These are phyloP conservation scores for Juncus effusus DNA, from an alignment of 176 grass and related monocot genomes.

Conservation along the genomic window DNA sequence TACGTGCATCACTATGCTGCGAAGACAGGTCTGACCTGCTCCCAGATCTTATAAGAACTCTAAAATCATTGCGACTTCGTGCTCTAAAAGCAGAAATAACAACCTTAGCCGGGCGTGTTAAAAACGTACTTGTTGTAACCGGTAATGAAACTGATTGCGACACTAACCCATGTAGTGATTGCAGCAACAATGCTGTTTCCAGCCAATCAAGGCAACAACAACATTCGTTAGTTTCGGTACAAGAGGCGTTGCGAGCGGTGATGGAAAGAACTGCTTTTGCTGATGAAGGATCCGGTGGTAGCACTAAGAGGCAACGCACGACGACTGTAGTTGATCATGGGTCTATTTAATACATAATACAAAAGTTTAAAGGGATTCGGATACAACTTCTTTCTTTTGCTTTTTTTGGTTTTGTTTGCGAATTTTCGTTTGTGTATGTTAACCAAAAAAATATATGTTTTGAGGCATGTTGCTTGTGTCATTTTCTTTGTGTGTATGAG, in stretches of 20 bases:
- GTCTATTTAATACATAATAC: slow-evolving; percentile 51
- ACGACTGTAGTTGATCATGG: slow-evolving; percentile 79
- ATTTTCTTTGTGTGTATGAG: too few species aligned
- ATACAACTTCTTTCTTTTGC: slow-evolving; percentile 20
- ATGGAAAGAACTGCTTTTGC: slow-evolving; percentile 61
- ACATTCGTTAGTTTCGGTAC: slow-evolving; percentile 67
- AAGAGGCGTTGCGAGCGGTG: slow-evolving; percentile 73
- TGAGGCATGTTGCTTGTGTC: background rate
- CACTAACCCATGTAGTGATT: slow-evolving; percentile 4
- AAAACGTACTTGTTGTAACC: slow-evolving; percentile 81
- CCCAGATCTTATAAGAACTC: slow-evolving; percentile 85
- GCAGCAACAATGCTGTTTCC: background rate
- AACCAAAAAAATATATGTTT: slow-evolving; percentile 4
- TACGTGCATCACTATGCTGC: slow-evolving; percentile 88
- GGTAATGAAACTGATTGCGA: slow-evolving; percentile 35
- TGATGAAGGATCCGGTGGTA: slow-evolving; percentile 55
- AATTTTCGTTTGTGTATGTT: background rate
- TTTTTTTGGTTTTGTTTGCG: slow-evolving; percentile 15
- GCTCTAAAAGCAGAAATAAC: slow-evolving; percentile 95
- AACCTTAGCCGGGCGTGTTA: slow-evolving; percentile 85
- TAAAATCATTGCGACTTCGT: slow-evolving; percentile 74
- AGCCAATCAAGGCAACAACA: slow-evolving; percentile 33
- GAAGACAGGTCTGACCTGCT: slow-evolving; percentile 93
- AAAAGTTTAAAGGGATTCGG: slow-evolving; percentile 32
- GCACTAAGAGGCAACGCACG: slow-evolving; percentile 92